Conservation (phyloP, 495 filamentous ascomycete species). For the Geoglossum glabrum region DNA sequence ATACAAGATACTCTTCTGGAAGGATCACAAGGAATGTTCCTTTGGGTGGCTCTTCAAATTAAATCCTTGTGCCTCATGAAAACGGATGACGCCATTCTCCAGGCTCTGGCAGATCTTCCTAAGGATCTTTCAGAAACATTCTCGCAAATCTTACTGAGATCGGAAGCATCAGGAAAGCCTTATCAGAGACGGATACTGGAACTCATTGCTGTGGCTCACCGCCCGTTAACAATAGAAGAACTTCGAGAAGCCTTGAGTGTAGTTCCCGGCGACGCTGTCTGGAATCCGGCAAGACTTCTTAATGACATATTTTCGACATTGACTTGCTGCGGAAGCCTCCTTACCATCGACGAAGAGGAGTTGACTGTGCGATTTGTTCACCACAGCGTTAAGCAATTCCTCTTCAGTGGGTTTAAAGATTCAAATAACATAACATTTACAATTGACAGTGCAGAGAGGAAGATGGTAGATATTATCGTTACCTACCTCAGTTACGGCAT, state of each 20-base stretch:
- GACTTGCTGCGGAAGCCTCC: conserved; percentile 22
- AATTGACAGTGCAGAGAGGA: conserved; percentile 11
- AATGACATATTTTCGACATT: conserved; percentile 20
- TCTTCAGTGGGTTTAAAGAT: conserved; percentile 14
- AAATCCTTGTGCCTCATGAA: conserved; percentile 19
- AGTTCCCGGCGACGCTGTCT: conserved; percentile 16
- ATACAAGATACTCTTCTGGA: conserved; percentile 17
- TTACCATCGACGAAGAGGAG: conserved; percentile 26
- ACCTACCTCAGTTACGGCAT: conserved; percentile 26
- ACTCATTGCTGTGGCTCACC: conserved; percentile 16
- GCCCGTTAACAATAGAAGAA: conserved; percentile 22
- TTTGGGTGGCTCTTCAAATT: conserved; percentile 28
- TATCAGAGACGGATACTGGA: conserved; percentile 17
- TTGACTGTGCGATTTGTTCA: conserved; percentile 21
- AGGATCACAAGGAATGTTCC: conserved; percentile 24
- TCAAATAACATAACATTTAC: conserved; percentile 10
- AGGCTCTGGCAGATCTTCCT: conserved; percentile 21
- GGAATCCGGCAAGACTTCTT: conserved; percentile 17
- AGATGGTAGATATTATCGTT: conserved; percentile 19
- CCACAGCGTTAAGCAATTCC: conserved; percentile 24
- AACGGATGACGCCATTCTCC: conserved; percentile 23
- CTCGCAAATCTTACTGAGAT: conserved; percentile 19
- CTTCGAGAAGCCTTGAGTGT: conserved; percentile 25
- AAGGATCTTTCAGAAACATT: conserved; percentile 23
- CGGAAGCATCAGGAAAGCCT: conserved; percentile 8